Evolutionary conservation across 163 green algal species (phyloP).

Genomic region (Chloromonas sp.): DNA sequence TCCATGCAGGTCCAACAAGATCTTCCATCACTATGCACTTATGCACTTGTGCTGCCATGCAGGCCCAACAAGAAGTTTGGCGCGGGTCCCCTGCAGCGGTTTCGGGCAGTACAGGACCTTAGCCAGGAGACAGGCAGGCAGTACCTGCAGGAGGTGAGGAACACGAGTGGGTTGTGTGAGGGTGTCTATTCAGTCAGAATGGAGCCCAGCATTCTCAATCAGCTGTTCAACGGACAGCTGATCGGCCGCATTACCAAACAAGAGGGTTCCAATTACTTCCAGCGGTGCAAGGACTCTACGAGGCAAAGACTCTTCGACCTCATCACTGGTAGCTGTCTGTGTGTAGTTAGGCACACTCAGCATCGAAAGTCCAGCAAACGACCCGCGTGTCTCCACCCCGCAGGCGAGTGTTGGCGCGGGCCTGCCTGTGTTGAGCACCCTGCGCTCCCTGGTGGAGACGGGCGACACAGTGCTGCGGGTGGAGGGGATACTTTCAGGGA

Average conservation of each 20-base stretch:
- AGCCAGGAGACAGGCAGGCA: conserved; percentile 22
- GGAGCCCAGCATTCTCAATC: too few species aligned
- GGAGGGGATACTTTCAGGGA: conserved; percentile 69
- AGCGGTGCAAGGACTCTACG: background rate
- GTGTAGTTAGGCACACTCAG: too few species aligned
- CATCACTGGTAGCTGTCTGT: background rate
- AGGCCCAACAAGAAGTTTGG: conserved; percentile 88
- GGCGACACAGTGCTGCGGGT: conserved; percentile 78
- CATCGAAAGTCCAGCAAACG: too few species aligned
- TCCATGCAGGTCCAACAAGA: too few species aligned
- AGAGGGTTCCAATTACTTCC: background rate
- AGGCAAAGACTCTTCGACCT: background rate
- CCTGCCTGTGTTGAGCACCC: conserved; percentile 83
- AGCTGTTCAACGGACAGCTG: background rate
- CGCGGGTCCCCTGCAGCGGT: conserved; percentile 48
- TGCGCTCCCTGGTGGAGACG: conserved; percentile 74
- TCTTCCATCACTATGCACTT: too few species aligned
- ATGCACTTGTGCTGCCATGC: too few species aligned
- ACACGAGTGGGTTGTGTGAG: background rate
- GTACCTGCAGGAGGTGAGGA: conserved; percentile 55
- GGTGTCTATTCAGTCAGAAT: too few species aligned
- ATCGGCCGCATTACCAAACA: background rate
- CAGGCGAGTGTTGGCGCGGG: conserved; percentile 81
- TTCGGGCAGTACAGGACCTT: conserved; percentile 46
- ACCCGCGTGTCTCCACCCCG: too few species aligned